Conservation (phyloP, 768 basidiomycete species). For the Lactifluus hygrophoroides region DNA sequence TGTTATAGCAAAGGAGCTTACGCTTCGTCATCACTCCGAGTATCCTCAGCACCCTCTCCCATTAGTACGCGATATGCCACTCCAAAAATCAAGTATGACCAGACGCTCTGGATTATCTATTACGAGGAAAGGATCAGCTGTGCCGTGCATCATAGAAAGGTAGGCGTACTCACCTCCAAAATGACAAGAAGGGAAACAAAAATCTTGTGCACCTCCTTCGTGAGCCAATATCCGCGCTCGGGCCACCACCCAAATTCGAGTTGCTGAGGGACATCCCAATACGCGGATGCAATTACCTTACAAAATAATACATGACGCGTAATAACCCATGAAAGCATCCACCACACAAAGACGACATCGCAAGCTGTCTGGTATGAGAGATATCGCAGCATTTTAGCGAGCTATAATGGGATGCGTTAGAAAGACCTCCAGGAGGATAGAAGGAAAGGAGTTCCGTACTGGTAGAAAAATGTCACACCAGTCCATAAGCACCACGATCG, state of each 20-base stretch:
- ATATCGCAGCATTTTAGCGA: slow-evolving; percentile 93
- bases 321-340: slow-evolving; percentile 84
- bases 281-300: slow-evolving; percentile 55
- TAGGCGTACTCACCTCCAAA: slow-evolving; percentile 45
- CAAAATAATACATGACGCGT: slow-evolving; percentile 83
- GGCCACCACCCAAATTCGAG: slow-evolving; percentile 54
- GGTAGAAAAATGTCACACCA: slow-evolving; percentile 88
- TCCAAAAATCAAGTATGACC: slow-evolving; percentile 81
- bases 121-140: slow-evolving; percentile 5
- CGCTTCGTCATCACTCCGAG: slow-evolving; percentile 79
- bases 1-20: slow-evolving; percentile 27
- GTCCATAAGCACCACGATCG: slow-evolving; percentile 92
- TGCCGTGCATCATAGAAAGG: background rate
- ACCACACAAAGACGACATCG: slow-evolving; percentile 69
- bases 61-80: slow-evolving; percentile 75
- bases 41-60: slow-evolving; percentile 73
- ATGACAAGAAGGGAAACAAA: slow-evolving; percentile 51
- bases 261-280: slow-evolving; percentile 43
- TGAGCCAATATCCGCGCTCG: slow-evolving; percentile 47
- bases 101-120: slow-evolving; percentile 66
- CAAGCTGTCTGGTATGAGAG: slow-evolving; percentile 52
- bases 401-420: slow-evolving; percentile 32
- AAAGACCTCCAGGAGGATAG: background rate
- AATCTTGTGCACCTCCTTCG: slow-evolving; percentile 31
- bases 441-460: slow-evolving; percentile 32